Percentiles rank a stretch among this genome's conserved stretches.
Evolutionary conservation across 257 asterid genomes (phyloP).

Genomic region (Mitragyna speciosa): DNA sequence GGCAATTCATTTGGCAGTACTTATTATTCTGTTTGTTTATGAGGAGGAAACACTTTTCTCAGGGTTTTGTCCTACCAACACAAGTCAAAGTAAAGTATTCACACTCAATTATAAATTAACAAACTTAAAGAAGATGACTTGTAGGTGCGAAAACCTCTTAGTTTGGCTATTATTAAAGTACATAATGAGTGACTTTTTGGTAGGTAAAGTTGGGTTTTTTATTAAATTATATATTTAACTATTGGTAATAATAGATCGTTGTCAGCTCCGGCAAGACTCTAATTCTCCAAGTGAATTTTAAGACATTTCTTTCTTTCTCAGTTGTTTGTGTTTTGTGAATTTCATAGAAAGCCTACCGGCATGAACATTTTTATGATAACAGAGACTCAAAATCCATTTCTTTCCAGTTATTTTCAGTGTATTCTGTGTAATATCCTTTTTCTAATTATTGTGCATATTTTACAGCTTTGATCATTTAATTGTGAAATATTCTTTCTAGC

Average conservation of each 20-base stretch:
- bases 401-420: not conserved
- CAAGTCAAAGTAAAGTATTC: not conserved
- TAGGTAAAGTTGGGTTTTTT: not conserved
- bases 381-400: not conserved
- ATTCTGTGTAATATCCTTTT: not conserved
- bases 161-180: not conserved
- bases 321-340: not conserved
- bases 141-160: conserved; percentile 10
- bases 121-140: not conserved
- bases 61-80: not conserved
- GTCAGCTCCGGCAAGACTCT: not conserved
- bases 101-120: not conserved
- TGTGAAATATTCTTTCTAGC: conserved; percentile 10
- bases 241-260: not conserved
- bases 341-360: not conserved
- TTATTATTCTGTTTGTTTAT: not conserved
- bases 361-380: not conserved
- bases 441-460: not conserved
- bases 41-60: not conserved
- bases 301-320: not conserved
- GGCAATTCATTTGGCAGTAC: not conserved
- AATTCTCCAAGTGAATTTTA: not conserved
- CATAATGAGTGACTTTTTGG: not conserved
- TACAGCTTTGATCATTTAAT: not conserved
- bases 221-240: not conserved